Conservation (phyloP, 2,329 filamentous ascomycete genomes). For the Esteya vermicola region DNA sequence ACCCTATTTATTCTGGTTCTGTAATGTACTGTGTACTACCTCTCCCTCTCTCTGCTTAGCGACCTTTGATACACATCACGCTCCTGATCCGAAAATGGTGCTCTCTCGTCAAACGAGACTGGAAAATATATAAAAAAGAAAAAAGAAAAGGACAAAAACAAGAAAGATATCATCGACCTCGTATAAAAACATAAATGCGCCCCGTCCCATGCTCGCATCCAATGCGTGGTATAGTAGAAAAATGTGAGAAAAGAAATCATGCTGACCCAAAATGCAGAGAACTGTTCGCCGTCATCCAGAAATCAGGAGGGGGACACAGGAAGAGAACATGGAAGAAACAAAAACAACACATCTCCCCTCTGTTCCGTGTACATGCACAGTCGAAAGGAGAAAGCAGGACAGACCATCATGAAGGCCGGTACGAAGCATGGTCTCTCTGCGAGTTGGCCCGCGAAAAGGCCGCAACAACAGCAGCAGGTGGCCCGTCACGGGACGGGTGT, state of each 20-base stretch:
- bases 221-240: not conserved
- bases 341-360: not conserved
- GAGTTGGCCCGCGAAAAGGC: conserved; percentile 4
- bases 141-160: too few species aligned
- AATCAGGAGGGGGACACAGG: not conserved
- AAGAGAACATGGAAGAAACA: not conserved
- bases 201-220: not conserved
- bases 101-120: too few species aligned
- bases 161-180: too few species aligned
- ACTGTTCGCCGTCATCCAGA: not conserved
- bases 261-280: not conserved
- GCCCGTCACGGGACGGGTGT: not conserved
- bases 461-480: conserved; percentile 2
- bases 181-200: too few species aligned
- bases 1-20: too few species aligned
- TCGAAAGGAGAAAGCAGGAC: not conserved
- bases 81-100: too few species aligned
- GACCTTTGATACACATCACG: too few species aligned
- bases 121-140: too few species aligned
- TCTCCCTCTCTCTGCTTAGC: too few species aligned
- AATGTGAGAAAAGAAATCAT: not conserved
- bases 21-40: too few species aligned
- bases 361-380: not conserved
- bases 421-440: not conserved
- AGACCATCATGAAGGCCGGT: not conserved